Conservation (phyloP, 345 rosid species). For the Populus euphratica region DNA sequence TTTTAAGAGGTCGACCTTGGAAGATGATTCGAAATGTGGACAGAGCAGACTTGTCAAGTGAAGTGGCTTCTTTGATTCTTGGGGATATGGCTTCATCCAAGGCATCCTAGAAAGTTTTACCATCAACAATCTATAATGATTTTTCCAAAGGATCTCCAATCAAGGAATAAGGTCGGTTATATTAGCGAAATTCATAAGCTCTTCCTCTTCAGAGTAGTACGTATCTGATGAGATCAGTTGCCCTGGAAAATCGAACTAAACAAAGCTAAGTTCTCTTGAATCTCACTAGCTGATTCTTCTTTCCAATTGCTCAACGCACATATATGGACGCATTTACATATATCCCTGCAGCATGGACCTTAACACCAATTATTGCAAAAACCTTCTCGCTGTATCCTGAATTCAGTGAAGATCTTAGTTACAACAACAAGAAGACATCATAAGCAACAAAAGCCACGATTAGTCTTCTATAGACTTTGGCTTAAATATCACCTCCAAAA, state of each 20-base stretch:
- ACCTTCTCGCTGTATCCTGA: conserved; percentile 87
- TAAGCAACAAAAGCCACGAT: neutral
- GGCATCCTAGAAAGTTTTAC: conserved; percentile 93
- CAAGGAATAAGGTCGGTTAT: neutral
- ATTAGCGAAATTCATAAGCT: conserved; percentile 3
- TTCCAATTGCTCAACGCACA: conserved; percentile 47
- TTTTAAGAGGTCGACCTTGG: conserved; percentile 62
- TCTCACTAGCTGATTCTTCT: conserved; percentile 49
- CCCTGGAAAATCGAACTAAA: conserved; percentile 55
- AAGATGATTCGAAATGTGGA: conserved; percentile 61
- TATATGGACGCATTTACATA: conserved; percentile 48
- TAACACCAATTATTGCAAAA: conserved; percentile 76
- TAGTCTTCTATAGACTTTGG: neutral
- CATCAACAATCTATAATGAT: conserved; percentile 77
- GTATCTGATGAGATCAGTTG: conserved; percentile 19
- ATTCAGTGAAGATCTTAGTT: neutral
- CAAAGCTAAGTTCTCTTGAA: conserved; percentile 48
- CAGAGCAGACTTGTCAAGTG: conserved; percentile 56
- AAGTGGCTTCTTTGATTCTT: conserved; percentile 52
- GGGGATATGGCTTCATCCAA: conserved; percentile 72
- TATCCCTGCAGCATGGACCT: conserved; percentile 84
- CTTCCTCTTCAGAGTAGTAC: neutral
- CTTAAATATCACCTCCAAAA: neutral
- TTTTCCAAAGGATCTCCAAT: conserved; percentile 62
- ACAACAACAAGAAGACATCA: neutral